phyloP scores from a whole-genome alignment of 2,329 filamentous ascomycete species.

The Nigrograna mackinnonii region DNA sequence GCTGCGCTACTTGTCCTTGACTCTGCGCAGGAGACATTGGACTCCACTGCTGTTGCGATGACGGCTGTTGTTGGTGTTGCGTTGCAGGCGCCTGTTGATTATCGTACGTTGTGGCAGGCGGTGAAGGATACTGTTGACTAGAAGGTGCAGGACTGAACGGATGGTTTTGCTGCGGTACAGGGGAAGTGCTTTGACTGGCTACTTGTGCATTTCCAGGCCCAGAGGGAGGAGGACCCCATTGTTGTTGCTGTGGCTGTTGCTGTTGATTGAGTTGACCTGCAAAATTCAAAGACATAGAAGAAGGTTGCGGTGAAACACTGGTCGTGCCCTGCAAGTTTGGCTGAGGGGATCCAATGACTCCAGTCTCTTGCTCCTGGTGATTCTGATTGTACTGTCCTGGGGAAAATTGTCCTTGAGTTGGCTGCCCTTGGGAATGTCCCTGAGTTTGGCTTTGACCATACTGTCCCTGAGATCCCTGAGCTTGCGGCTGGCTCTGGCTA shows the following conservation, averaged over 20 bases:
- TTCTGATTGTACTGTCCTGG: slow-evolving; percentile 1
- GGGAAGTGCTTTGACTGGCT: slow-evolving; percentile 4
- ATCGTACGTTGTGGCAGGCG: slow-evolving; percentile 10
- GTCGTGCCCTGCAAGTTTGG: too few relatives aligned
- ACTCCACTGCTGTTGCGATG: slow-evolving; percentile 27
- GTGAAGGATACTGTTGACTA: slow-evolving; percentile 14
- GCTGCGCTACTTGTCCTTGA: slow-evolving; percentile 13
- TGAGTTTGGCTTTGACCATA: neutral
- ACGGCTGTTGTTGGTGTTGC: slow-evolving; percentile 10
- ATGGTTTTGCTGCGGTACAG: slow-evolving; percentile 11
- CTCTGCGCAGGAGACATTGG: slow-evolving; percentile 17
- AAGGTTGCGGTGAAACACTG: slow-evolving; percentile 5
- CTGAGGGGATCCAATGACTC: slow-evolving; percentile 21
- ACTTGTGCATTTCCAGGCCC: slow-evolving; percentile 2
- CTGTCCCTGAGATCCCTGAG: neutral
- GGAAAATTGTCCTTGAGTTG: neutral
- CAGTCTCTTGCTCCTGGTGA: slow-evolving; percentile 28
- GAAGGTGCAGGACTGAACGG: slow-evolving; percentile 10
- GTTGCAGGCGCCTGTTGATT: slow-evolving; percentile 2
- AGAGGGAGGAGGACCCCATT: slow-evolving; percentile 11
- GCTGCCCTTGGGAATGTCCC: neutral
- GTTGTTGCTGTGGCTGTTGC: slow-evolving; percentile 7
- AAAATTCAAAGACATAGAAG: slow-evolving; percentile 12
- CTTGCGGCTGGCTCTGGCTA: slow-evolving; percentile 2
- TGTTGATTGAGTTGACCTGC: slow-evolving; percentile 6